Evolutionary conservation across 2,329 filamentous ascomycete genomes (phyloP).

Genomic region (Pestalotiopsis sp.): DNA sequence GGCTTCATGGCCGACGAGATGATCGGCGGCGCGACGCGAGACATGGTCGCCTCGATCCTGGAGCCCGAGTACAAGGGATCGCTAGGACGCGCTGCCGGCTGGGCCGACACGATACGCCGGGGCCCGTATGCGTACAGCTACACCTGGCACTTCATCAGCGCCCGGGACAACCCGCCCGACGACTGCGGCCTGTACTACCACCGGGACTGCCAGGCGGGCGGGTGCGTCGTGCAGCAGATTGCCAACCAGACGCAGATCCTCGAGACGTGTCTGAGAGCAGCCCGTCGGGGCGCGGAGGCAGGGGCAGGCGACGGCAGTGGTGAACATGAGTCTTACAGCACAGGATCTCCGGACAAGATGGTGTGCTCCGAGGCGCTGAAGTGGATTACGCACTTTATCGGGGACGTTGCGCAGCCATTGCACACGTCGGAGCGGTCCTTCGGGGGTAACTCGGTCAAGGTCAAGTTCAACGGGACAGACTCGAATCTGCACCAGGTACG

Average conservation of each 20-base stretch:
- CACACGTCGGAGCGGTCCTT: not conserved
- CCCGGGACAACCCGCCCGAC: not conserved
- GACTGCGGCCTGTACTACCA: conserved; percentile 1
- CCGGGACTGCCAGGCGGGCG: not conserved
- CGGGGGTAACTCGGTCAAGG: not conserved
- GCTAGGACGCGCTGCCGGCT: not conserved
- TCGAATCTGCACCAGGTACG: not conserved
- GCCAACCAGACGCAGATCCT: not conserved
- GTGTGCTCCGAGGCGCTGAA: conserved; percentile 7
- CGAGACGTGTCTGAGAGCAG: not conserved
- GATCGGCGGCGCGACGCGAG: not conserved
- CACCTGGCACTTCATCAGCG: conserved; percentile 1
- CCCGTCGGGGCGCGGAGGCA: not conserved
- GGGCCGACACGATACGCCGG: not conserved
- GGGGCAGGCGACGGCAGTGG: not conserved
- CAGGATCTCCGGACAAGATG: not conserved
- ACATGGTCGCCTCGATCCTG: not conserved
- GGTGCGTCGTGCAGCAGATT: not conserved
- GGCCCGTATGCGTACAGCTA: not conserved
- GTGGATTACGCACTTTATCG: not conserved
- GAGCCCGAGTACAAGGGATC: not conserved
- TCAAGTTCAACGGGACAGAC: conserved; percentile 5
- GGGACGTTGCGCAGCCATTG: conserved; percentile 2
- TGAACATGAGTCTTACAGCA: not conserved
- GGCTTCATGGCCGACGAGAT: conserved; percentile 4